Base-by-base conservation (phyloP, 1,284 basidiomycete genomes). In the Fomitopsis pinicola region DNA sequence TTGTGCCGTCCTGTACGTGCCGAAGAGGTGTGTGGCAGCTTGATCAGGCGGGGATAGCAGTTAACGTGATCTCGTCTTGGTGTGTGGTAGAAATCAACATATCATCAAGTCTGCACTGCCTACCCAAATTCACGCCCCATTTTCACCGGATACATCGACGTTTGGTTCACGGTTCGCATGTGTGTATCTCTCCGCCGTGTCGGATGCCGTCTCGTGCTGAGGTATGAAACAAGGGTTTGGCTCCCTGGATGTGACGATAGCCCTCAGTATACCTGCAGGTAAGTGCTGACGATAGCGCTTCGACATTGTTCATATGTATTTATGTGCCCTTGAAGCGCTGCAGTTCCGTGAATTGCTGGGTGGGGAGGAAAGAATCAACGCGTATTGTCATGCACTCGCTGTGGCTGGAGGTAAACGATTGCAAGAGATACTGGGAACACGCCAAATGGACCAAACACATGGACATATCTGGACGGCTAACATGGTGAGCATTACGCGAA, bases 291-390 rank as follows among this genome's bases (percentile, higher is more conserved):
- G 22, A 22, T 22, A 22, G 22, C 22, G 2, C 22, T 22, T 22
- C 22, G 22, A 22, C 22, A 22, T 22, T 63, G 19, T 54, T 22
- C 7, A 22, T 22, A 22, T 22, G 22, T 22, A 22, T 22, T 22
- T 22, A 22, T 22, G 22, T 22, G 22, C 22, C 22, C 2, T 22
- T 22, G 22, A 22, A 22, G 86, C 93, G 0, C 72, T 95, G 12
- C 80, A 88, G 54, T 95, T 94, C 74, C 81, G 93, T 26, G 69
- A 82, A 54, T 88, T 84, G 80, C 77, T 95, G 26, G 94, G 93
- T 1, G 94, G 94, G 3, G 94, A 95, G 73, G 75, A 82, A n/a
- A 81, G 82, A 62, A 93, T 95, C 62, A 87, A 88, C 68, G 77
- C 75, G 5, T 93, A 95, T 73, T 92, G 85, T 65, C 87, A 86